Percentiles rank a stretch among this genome's conserved stretches.
phyloP scores from a whole-genome alignment of 345 rosid species.

The Sonneratia alba region DNA sequence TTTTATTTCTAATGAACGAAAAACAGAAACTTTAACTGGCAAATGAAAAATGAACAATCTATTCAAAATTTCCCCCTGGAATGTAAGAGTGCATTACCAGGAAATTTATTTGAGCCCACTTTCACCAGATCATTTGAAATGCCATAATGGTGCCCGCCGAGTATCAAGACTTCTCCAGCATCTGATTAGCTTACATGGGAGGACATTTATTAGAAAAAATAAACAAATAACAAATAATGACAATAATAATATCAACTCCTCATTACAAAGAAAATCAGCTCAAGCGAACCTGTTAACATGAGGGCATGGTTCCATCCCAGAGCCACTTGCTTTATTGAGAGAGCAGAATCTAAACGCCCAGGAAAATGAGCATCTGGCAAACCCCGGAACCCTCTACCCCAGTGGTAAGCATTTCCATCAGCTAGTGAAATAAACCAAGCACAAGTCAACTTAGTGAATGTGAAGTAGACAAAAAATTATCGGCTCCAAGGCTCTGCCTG shows the following conservation, averaged over 20 bases:
- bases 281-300: constrained; percentile 41
- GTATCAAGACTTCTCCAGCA: constrained; percentile 50
- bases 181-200: constrained; percentile 25
- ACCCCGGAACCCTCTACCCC: constrained; percentile 79
- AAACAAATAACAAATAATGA: background rate
- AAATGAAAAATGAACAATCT: no score
- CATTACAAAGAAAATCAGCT: background rate
- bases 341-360: constrained; percentile 26
- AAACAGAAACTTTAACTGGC: no score
- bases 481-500: background rate
- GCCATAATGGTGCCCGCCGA: constrained; percentile 54
- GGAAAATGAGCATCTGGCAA: constrained; percentile 40
- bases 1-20: no score
- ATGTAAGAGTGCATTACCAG: constrained; percentile 22
- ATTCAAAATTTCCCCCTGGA: background rate
- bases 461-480: background rate
- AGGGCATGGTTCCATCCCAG: constrained; percentile 87
- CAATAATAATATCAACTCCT: background rate
- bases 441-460: background rate
- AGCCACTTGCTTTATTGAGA: constrained; percentile 31
- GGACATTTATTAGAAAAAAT: background rate
- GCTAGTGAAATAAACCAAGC: constrained; percentile 27
- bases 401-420: constrained; percentile 47
- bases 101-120: constrained; percentile 23
- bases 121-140: constrained; percentile 31